Evolutionary conservation across 805 yeast genomes (phyloP).

Genomic region (Starmerella lactis-condensi): DNA sequence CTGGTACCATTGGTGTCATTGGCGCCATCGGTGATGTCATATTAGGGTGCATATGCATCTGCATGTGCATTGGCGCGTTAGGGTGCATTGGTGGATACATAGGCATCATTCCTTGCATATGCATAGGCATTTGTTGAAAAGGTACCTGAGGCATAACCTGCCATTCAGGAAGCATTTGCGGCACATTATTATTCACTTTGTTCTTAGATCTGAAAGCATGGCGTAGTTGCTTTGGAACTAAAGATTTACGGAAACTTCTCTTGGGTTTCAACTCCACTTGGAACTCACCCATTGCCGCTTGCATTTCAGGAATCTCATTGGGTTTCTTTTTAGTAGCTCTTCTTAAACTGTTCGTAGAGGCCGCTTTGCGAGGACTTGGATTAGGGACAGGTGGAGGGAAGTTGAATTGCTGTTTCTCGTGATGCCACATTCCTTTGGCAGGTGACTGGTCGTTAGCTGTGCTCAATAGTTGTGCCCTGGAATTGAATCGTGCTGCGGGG

Average conservation of each 20-base stretch:
- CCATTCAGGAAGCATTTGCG: too few species aligned
- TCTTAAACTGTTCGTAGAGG: slow-evolving; percentile 8
- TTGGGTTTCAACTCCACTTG: slow-evolving; percentile 18
- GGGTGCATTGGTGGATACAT: not conserved
- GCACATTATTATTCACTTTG: too few species aligned
- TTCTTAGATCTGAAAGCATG: too few species aligned
- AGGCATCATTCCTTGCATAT: too few species aligned
- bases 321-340: slow-evolving; percentile 7
- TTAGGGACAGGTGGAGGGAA: slow-evolving; percentile 2
- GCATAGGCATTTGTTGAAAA: too few species aligned
- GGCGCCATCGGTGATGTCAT: slow-evolving; percentile 2
- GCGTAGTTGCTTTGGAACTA: not conserved
- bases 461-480: slow-evolving; percentile 18
- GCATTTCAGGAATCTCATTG: slow-evolving; percentile 18
- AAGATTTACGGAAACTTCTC: not conserved
- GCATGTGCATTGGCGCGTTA: slow-evolving; percentile 1
- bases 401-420: not conserved
- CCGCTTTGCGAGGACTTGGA: slow-evolving; percentile 8
- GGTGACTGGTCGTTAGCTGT: slow-evolving; percentile 20
- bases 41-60: not conserved
- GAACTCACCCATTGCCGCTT: slow-evolving; percentile 19
- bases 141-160: too few species aligned
- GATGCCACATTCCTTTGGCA: slow-evolving; percentile 20
- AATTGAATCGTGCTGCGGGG: slow-evolving; percentile 19
- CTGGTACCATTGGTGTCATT: slow-evolving; percentile 6